A percentile compares a stretch with the other conserved stretches of the same genome.
These are phyloP conservation scores for Gnetum montanum DNA, from an alignment of 75 land plant genomes.

Conservation along the genomic window DNA sequence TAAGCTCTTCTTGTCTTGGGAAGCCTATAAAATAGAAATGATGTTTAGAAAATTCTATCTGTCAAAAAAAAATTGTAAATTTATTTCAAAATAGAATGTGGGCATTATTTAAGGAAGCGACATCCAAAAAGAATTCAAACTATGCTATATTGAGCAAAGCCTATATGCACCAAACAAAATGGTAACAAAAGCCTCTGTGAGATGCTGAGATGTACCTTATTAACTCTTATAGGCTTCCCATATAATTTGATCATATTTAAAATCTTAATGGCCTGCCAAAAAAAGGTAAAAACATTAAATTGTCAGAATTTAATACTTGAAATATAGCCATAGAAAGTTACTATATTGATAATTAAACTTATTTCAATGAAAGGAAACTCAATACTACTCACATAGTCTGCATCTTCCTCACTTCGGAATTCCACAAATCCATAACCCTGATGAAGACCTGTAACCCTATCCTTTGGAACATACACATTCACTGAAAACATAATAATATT, in stretches of 20 bases:
- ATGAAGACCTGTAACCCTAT: slow-evolving; percentile 95
- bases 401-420: slow-evolving; percentile 99
- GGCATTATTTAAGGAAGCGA: no score
- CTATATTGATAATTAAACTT: not conserved
- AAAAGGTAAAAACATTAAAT: not conserved
- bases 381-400: slow-evolving; percentile 88
- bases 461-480: slow-evolving; percentile 98
- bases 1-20: slow-evolving; percentile 98
- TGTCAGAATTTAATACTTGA: slow-evolving; percentile 1
- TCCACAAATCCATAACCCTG: slow-evolving; percentile 99
- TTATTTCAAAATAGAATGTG: no score
- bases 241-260: slow-evolving; percentile 96
- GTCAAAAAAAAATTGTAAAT: no score
- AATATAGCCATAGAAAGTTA: not conserved
- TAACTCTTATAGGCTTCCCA: slow-evolving; percentile 98
- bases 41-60: not conserved
- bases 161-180: no score
- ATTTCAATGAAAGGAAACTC: not conserved
- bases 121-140: no score
- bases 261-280: slow-evolving; percentile 89
- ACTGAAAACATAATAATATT: slow-evolving; percentile 46
- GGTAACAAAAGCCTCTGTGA: no score
- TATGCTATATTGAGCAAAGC: no score
- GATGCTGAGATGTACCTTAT: slow-evolving; percentile 80
- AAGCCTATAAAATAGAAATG: slow-evolving; percentile 49